phyloP scores from a whole-genome alignment of 2,329 filamentous ascomycete genomes.

The Paramyrothecium roridum region DNA sequence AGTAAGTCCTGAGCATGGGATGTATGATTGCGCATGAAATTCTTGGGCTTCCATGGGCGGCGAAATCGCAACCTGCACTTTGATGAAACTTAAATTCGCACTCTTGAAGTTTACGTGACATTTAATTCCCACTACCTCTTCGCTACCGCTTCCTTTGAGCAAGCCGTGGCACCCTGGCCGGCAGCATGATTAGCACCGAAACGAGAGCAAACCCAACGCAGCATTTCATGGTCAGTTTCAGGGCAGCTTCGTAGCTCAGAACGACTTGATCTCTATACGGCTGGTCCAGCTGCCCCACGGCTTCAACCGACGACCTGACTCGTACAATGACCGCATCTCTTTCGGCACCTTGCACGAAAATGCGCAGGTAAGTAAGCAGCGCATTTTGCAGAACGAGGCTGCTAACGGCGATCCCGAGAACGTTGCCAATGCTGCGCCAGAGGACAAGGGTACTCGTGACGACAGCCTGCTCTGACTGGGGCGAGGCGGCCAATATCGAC shows the following conservation, averaged over 20 bases:
- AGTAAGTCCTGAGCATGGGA: background rate
- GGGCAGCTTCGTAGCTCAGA: constrained; percentile 48
- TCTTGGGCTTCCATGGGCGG: background rate
- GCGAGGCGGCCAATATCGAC: constrained; percentile 56
- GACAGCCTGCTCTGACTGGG: constrained; percentile 62
- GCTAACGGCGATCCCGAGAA: constrained; percentile 70
- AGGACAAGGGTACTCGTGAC: constrained; percentile 68
- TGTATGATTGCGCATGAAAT: background rate
- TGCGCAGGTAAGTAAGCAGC: constrained; percentile 56
- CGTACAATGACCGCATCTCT: constrained; percentile 52
- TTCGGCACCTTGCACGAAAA: constrained; percentile 54
- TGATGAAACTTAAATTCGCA: background rate
- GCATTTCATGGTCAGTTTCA: constrained; percentile 44
- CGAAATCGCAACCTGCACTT: background rate
- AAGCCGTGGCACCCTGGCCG: constrained; percentile 52
- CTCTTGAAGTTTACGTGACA: too few relatives aligned
- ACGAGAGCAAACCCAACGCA: constrained; percentile 44
- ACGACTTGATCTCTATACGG: constrained; percentile 53
- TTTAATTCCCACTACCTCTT: background rate
- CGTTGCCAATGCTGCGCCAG: constrained; percentile 68
- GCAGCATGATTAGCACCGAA: constrained; percentile 43
- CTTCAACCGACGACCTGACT: constrained; percentile 53
- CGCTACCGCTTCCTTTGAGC: constrained; percentile 32
- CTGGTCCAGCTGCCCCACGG: constrained; percentile 40
- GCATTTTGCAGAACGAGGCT: constrained; percentile 73